A percentile compares a stretch with the other conserved stretches of the same genome.
These are phyloP conservation scores for Annulohypoxylon nitens DNA, from an alignment of 495 filamentous ascomycete genomes.

Conservation along the genomic window DNA sequence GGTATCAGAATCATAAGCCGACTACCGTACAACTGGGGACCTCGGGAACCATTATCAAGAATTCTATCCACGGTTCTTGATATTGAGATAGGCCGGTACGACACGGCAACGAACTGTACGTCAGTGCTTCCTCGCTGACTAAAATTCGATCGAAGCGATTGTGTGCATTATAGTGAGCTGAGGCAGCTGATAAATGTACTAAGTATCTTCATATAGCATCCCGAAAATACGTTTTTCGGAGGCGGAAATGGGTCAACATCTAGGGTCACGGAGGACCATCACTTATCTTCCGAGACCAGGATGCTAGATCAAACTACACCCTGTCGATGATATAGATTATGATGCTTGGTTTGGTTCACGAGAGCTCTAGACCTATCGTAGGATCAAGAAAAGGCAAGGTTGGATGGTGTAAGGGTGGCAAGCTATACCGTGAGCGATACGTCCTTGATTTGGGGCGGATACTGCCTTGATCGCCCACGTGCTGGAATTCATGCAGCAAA, in stretches of 20 bases:
- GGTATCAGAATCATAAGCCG: slow-evolving; percentile 21
- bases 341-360: slow-evolving; percentile 18
- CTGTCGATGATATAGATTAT: slow-evolving; percentile 26
- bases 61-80: slow-evolving; percentile 28
- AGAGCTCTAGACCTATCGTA: slow-evolving; percentile 16
- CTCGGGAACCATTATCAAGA: slow-evolving; percentile 20
- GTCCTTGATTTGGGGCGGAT: slow-evolving; percentile 15
- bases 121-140: background rate
- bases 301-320: slow-evolving; percentile 28
- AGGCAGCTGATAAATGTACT: background rate
- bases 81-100: slow-evolving; percentile 12
- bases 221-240: slow-evolving; percentile 2
- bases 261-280: slow-evolving; percentile 26
- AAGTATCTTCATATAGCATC: background rate
- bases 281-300: slow-evolving; percentile 32
- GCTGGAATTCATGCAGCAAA: slow-evolving; percentile 29
- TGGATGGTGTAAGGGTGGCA: slow-evolving; percentile 10
- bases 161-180: slow-evolving; percentile 1
- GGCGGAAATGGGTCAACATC: slow-evolving; percentile 9
- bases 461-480: slow-evolving; percentile 36
- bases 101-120: background rate
- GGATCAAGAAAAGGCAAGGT: slow-evolving; percentile 20
- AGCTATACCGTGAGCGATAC: slow-evolving; percentile 27
- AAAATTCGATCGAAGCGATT: background rate
- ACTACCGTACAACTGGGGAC: slow-evolving; percentile 18